phyloP scores from a whole-genome alignment of 1,284 basidiomycete genomes.

The Naganishia albida region DNA sequence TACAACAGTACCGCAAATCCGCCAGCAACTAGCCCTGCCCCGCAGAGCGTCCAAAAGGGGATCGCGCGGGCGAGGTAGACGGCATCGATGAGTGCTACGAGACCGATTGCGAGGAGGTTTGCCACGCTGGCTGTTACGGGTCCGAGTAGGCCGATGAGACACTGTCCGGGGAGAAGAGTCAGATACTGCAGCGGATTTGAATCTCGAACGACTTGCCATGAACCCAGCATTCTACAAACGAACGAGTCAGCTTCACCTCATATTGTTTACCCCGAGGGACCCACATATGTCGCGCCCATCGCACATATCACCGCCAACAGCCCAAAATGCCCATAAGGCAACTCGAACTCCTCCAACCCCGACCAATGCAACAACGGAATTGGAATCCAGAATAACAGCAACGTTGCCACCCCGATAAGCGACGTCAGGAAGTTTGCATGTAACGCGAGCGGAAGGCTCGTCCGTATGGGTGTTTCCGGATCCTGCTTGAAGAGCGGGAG shows the following conservation, averaged over 20 bases:
- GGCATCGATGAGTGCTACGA: slow-evolving; percentile 51
- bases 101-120: slow-evolving; percentile 53
- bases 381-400: slow-evolving; percentile 49
- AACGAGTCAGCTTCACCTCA: not conserved
- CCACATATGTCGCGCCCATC: slow-evolving; percentile 49
- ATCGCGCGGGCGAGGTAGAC: slow-evolving; percentile 48
- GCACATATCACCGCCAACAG: slow-evolving; percentile 42
- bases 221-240: slow-evolving; percentile 50
- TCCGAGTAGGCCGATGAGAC: slow-evolving; percentile 53
- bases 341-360: slow-evolving; percentile 46
- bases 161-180: slow-evolving; percentile 11
- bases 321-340: slow-evolving; percentile 37
- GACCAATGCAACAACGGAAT: slow-evolving; percentile 45
- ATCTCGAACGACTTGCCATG: slow-evolving; percentile 39
- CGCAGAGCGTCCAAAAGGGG: slow-evolving; percentile 44
- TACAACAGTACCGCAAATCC: slow-evolving; percentile 48
- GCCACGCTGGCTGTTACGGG: slow-evolving; percentile 52
- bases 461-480: not conserved
- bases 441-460: slow-evolving; percentile 46
- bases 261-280: slow-evolving; percentile 17
- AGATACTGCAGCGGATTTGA: not conserved
- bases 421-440: slow-evolving; percentile 54
- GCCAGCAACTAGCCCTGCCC: slow-evolving; percentile 50
- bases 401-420: slow-evolving; percentile 50
- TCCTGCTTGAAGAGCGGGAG: slow-evolving; percentile 12